Evolutionary conservation across 768 basidiomycete genomes (phyloP).

Genomic region (Arthromyces matolae): DNA sequence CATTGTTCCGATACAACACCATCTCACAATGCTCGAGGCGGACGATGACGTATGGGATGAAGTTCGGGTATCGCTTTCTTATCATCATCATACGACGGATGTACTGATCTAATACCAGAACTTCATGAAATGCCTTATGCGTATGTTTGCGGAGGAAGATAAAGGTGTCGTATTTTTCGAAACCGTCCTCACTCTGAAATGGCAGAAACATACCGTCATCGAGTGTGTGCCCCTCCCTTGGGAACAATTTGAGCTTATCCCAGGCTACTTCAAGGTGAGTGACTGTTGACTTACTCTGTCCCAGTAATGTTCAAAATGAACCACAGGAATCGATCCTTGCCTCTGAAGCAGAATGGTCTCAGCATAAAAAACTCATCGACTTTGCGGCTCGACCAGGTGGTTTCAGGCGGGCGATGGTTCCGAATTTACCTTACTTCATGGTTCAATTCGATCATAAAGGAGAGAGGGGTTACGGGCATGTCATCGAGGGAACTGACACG

Average conservation of each 20-base stretch:
- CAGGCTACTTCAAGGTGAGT: conserved; percentile 87
- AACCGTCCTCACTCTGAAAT: conserved; percentile 81
- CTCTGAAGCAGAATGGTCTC: conserved; percentile 96
- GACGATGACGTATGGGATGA: conserved; percentile 99
- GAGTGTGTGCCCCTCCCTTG: conserved; percentile 93
- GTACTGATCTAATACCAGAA: conserved; percentile 36
- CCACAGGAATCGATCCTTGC: conserved; percentile 85
- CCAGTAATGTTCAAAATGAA: too few species aligned
- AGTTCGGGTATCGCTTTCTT: conserved; percentile 63
- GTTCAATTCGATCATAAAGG: conserved; percentile 98
- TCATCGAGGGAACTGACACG: conserved; percentile 85
- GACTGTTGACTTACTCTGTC: too few species aligned
- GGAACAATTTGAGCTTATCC: conserved; percentile 81
- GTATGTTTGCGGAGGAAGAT: conserved; percentile 90
- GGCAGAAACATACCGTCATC: conserved; percentile 89
- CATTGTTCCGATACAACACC: conserved; percentile 95
- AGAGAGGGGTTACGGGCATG: conserved; percentile 96
- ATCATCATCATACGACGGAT: background rate
- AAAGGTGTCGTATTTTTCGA: conserved; percentile 96
- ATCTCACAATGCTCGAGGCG: conserved; percentile 84
- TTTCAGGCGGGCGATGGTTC: conserved; percentile 92
- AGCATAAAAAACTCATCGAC: conserved; percentile 96
- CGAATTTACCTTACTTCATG: conserved; percentile 98
- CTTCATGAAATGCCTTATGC: conserved; percentile 91
- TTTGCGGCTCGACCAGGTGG: conserved; percentile 88